phyloP scores from a whole-genome alignment of 352 stramenopile genomes.

The Phytophthora megakarya region DNA sequence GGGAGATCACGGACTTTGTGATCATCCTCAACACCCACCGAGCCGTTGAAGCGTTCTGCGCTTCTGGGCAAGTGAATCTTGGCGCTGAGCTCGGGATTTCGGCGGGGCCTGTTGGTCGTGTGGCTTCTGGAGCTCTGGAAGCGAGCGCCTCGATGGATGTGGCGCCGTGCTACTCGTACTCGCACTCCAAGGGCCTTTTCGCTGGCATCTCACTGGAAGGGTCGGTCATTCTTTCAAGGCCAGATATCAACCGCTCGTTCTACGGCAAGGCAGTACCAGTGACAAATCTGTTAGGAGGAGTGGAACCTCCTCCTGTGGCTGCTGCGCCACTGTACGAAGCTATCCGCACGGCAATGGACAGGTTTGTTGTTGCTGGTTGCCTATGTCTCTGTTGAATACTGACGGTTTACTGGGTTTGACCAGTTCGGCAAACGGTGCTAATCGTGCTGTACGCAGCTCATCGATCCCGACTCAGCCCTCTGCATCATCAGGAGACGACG shows the following conservation, averaged over 20 bases:
- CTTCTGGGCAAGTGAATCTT: conserved; percentile 90
- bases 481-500: conserved; percentile 1
- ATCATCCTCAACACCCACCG: conserved; percentile 93
- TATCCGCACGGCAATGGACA: conserved; percentile 66
- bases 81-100: conserved; percentile 90
- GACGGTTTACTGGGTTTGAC: conserved; percentile 4
- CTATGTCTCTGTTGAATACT: conserved; percentile 6
- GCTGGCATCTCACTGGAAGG: conserved; percentile 90
- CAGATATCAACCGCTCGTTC: conserved; percentile 92
- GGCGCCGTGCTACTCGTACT: conserved; percentile 92
- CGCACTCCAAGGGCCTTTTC: conserved; percentile 91
- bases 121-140: conserved; percentile 75
- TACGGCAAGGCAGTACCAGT: conserved; percentile 85
- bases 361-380: conserved; percentile 37
- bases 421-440: conserved; percentile 70
- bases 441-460: conserved; percentile 40
- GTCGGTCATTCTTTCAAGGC: conserved; percentile 87
- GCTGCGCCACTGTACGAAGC: conserved; percentile 88
- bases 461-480: conserved; percentile 16
- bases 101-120: conserved; percentile 89
- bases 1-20: conserved; percentile 93
- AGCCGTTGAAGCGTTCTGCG: conserved; percentile 85
- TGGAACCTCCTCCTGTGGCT: conserved; percentile 79
- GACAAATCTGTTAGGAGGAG: conserved; percentile 73
- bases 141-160: conserved; percentile 79